Evolutionary conservation across 805 yeast genomes (phyloP), one percentile per base, ranked within the genome.

Genomic region (Lipomyces chichibuensis): DNA sequence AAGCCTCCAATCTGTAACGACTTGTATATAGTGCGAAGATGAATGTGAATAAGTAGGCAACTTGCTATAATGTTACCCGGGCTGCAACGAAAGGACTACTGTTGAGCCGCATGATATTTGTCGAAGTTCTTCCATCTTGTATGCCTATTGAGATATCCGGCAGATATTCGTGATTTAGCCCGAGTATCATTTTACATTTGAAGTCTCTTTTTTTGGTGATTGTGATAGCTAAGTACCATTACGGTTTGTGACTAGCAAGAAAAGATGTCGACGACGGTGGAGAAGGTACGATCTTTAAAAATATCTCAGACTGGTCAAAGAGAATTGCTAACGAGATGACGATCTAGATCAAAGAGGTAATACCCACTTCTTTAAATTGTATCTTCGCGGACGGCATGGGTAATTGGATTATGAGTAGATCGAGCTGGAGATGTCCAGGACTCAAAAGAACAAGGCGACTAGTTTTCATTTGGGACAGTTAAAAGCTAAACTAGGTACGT

Each of bases 381-480:
- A 17, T 9, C 14, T 37, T 9, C 5, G 23, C 29, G 23, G 17
- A 33, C 20, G 20, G 46, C 33, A 20, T 23, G 33, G 27, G 51
- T 23, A 27, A 59, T 14, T 43, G 35, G 27, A 23, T n/a, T 17
- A 49, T 23, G 46, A 27, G n/a, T 56, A 69, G 71, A 69, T 69
- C 64, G 71, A 69, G 65, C 20, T 51, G 56, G 71, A 69, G 55
- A 69, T 69, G 71, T 20, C 98, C 81, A 85, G 85, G 75, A 95
- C 99, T 75, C 99, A 95, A 78, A 95, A 94, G 82, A 95, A 95
- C 82, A 95, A 95, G 87, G 96, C 96, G 77, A 95, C 99, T 2
- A 91, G 95, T 72, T 94, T 90, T 82, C 99, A 95, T 83, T 82
- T 95, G 84, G 99, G 99, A 76, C 97, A 92, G 81, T 83, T 95